Evolutionary conservation across 2,329 filamentous ascomycete species (phyloP).

Genomic region (Fusarium floridanum): DNA sequence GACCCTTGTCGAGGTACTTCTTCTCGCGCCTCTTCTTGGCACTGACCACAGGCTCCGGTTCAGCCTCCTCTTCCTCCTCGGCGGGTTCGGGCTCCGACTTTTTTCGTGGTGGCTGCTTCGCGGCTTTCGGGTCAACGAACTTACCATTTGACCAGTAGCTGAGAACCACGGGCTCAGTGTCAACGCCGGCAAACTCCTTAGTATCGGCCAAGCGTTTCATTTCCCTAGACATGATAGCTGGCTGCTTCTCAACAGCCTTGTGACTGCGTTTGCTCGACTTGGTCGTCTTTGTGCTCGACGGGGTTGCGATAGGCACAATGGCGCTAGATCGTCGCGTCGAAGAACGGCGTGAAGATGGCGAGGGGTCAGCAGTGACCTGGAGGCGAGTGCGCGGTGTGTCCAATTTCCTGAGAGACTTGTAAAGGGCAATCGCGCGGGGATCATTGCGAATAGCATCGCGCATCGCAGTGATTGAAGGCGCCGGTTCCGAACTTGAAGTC

Average conservation of each 20-base stretch:
- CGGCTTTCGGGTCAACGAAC: constrained; percentile 63
- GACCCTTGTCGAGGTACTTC: constrained; percentile 83
- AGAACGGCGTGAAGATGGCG: constrained; percentile 53
- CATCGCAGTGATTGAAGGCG: constrained; percentile 27
- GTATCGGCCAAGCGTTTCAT: constrained; percentile 71
- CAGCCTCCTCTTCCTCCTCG: constrained; percentile 46
- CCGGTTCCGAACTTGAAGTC: constrained; percentile 20
- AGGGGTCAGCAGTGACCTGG: constrained; percentile 46
- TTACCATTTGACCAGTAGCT: constrained; percentile 77
- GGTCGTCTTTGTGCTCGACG: constrained; percentile 62
- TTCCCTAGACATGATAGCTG: constrained; percentile 67
- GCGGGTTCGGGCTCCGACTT: constrained; percentile 47
- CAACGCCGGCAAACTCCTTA: constrained; percentile 71
- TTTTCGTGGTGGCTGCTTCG: constrained; percentile 55
- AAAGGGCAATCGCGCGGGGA: constrained; percentile 62
- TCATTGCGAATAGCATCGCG: constrained; percentile 49
- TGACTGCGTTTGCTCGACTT: constrained; percentile 72
- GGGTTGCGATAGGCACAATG: constrained; percentile 58
- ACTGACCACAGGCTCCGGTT: constrained; percentile 55
- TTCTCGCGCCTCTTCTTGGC: constrained; percentile 68
- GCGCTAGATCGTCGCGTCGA: constrained; percentile 56
- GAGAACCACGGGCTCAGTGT: constrained; percentile 68
- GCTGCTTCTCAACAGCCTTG: constrained; percentile 64
- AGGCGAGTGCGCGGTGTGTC: constrained; percentile 51
- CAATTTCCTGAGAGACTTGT: constrained; percentile 57